Evolutionary conservation across 768 basidiomycete species (phyloP), one percentile per base, ranked within the genome.

Genomic region (Rhizopogon vinicolor): DNA sequence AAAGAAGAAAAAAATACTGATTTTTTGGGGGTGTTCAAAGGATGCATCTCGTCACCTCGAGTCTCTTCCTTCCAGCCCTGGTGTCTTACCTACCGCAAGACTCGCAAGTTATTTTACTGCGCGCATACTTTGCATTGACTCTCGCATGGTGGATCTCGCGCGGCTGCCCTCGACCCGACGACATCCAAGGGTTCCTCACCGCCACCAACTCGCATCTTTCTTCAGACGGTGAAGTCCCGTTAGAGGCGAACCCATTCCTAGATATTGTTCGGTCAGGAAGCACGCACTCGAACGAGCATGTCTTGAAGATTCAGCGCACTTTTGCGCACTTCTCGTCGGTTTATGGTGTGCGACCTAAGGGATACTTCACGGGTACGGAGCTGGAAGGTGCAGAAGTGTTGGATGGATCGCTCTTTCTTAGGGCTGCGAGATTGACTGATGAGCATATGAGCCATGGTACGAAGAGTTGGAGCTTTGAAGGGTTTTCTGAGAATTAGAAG

Each of bases 31-130:
- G 28, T n/a, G 39, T 41, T 37, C 13, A 2, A 18, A 85, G 84
- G 12, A 79, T 83, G 75, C 86, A 87, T 61, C 71, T 86, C 4
- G 78, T 86, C 28, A 88, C 85, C 0, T 84, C 84, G 3, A 72
- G 78, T 8, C 59, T 84, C 16, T 84, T 85, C 70, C 60, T 85
- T 31, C 74, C 79, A 0, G 75, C 82, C 0, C 51, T 81, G 37
- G 60, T 75, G 12, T 70, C 71, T 5, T 59, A 68, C 51, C 65
- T 78, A 41, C 65, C 73, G 5, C 74, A 74, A 0, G 41, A 65
- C 1, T 79, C 78, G 1, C 74, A 78, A 56, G 68, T 66, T 3
- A 60, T 76, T 3, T 68, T 86, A 12, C 72, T 87, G 10, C 78
- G 75, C 22, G 66, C 73, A 5, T 86, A 83, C 66, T 74, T 87